Conservation (phyloP, 352 stramenopile genomes). For the Paralagenidium karlingii region DNA sequence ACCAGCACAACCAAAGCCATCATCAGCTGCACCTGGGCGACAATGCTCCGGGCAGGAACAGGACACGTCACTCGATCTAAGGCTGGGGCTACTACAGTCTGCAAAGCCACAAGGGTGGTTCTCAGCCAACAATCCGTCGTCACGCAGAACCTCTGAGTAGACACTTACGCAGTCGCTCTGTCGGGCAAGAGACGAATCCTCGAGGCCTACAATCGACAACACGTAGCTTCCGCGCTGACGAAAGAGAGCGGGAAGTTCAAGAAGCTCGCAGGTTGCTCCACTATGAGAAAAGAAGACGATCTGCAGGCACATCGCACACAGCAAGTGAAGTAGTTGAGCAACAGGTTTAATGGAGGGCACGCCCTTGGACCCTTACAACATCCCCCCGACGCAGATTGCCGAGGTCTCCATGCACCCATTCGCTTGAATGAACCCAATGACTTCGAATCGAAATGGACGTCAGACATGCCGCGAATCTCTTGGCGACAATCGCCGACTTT, state of each 20-base stretch:
- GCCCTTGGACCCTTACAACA: slow-evolving; percentile 32
- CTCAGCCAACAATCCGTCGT: no score
- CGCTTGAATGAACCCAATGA: slow-evolving; percentile 67
- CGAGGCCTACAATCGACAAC: slow-evolving; percentile 35
- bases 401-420: slow-evolving; percentile 73
- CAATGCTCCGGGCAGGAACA: slow-evolving; percentile 64
- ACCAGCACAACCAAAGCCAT: background rate
- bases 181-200: slow-evolving; percentile 15
- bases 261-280: slow-evolving; percentile 44
- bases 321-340: background rate
- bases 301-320: slow-evolving; percentile 5
- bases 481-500: slow-evolving; percentile 68
- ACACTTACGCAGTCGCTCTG: slow-evolving; percentile 24
- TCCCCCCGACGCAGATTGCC: slow-evolving; percentile 47
- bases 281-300: slow-evolving; percentile 65
- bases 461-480: slow-evolving; percentile 51
- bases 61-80: slow-evolving; percentile 30
- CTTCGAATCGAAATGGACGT: slow-evolving; percentile 60
- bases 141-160: no score
- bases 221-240: slow-evolving; percentile 19
- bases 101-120: no score
- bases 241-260: slow-evolving; percentile 33
- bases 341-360: no score
- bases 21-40: slow-evolving; percentile 35
- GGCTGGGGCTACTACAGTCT: slow-evolving; percentile 31